phyloP scores from a whole-genome alignment of 2,329 filamentous ascomycete genomes.

The Fusarium azukiicola region DNA sequence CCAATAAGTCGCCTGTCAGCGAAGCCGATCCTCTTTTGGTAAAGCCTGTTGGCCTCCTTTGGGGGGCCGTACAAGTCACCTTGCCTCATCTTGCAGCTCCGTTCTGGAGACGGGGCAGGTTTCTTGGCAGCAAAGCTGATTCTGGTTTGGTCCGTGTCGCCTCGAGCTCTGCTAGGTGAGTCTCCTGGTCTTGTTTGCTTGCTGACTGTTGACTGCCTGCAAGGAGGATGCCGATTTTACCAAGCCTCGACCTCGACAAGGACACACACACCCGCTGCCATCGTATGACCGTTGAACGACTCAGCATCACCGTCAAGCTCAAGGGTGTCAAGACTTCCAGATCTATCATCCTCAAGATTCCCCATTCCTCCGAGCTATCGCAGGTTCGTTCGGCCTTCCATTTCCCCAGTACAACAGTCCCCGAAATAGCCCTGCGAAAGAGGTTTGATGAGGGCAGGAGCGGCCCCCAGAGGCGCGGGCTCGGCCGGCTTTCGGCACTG shows the following conservation, averaged over 20 bases:
- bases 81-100: conserved; percentile 38
- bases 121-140: conserved; percentile 45
- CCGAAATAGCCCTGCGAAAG: conserved; percentile 8
- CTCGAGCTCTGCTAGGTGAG: not conserved
- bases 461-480: too few relatives aligned
- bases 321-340: conserved; percentile 29
- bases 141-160: conserved; percentile 23
- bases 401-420: not conserved
- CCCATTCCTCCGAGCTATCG: conserved; percentile 25
- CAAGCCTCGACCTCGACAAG: conserved; percentile 29
- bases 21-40: conserved; percentile 28
- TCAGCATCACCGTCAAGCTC: conserved; percentile 32
- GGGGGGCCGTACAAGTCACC: conserved; percentile 40
- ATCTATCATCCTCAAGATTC: conserved; percentile 17
- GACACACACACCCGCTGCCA: conserved; percentile 29
- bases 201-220: conserved; percentile 12
- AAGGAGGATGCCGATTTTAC: conserved; percentile 29
- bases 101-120: conserved; percentile 36
- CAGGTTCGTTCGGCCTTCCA: conserved; percentile 15
- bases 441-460: conserved; percentile 9
- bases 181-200: not conserved
- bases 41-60: conserved; percentile 21
- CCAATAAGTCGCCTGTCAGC: conserved; percentile 15
- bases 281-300: conserved; percentile 22
- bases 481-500: too few relatives aligned